These are phyloP conservation scores for Phytophthora gonapodyides DNA, from an alignment of 352 stramenopile species.

Conservation along the genomic window DNA sequence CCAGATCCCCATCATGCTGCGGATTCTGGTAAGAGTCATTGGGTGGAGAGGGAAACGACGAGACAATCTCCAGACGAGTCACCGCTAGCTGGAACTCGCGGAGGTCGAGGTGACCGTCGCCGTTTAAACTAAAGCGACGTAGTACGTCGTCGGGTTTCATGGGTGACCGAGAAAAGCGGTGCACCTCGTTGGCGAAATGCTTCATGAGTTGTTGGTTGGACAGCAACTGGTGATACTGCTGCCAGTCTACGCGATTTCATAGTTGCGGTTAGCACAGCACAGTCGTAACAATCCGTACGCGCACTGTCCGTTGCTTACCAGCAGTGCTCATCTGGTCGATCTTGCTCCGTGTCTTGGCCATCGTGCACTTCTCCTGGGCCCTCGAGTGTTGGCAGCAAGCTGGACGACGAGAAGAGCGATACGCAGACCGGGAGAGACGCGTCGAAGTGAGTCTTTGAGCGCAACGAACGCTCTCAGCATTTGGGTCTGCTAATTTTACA, in stretches of 20 bases:
- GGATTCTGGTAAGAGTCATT: conserved; percentile 11
- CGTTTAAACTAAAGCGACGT: conserved; percentile 76
- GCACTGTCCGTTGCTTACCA: conserved; percentile 23
- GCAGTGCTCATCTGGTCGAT: conserved; percentile 82
- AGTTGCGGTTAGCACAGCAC: conserved; percentile 5
- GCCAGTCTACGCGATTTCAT: conserved; percentile 47
- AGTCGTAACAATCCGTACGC: too few species aligned
- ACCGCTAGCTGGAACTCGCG: conserved; percentile 76
- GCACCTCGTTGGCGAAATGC: conserved; percentile 65
- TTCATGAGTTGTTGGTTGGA: conserved; percentile 57
- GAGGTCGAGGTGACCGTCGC: conserved; percentile 71
- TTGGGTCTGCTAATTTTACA: conserved; percentile 26
- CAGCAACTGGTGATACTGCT: conserved; percentile 71
- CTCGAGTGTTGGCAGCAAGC: background rate
- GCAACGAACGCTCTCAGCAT: conserved; percentile 13
- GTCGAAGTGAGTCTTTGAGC: conserved; percentile 14
- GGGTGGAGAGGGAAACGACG: conserved; percentile 1
- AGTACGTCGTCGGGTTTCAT: conserved; percentile 77
- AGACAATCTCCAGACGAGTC: conserved; percentile 70
- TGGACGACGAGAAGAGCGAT: conserved; percentile 10
- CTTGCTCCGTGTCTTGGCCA: conserved; percentile 67
- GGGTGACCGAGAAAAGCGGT: conserved; percentile 58
- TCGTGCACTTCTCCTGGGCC: conserved; percentile 20
- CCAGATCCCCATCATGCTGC: conserved; percentile 23
- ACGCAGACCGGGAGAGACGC: conserved; percentile 15